Base-by-base conservation (phyloP, 2,329 filamentous ascomycete species). In the Penicillium capsulatum region DNA sequence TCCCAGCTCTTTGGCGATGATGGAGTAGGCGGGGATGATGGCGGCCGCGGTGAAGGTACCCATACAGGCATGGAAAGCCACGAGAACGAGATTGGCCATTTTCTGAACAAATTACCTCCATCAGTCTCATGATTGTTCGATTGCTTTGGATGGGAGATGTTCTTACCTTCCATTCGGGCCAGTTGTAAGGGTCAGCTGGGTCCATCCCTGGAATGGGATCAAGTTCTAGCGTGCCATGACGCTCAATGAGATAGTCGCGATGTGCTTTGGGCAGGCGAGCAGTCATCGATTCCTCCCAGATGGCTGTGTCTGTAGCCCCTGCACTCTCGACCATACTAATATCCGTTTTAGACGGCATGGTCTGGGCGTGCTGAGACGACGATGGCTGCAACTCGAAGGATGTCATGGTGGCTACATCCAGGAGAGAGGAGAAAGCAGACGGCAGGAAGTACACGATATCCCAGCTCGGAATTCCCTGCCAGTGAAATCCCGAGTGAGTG, bases 41-140 rank as follows among this genome's bases (percentile, higher is more conserved):
- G 67, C 64, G 0, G 75, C 68, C 2, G 77, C 74, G 3, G 68
- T 76, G 51, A 80, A 79, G 3, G 75, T 76, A 29, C 69, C 69
- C 72, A 80, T 80, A 59, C 73, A 73, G 29, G 75, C 73, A 42
- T 80, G 75, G 50, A 78, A 76, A 1, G 75, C 74, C 11, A 81
- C 75, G 17, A 80, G 67, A 8, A 73, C 47, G 1, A 81, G 61
- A 47, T 80, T 78, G 38, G 63, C 41, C n/a, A 69, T 56, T 70
- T 79, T 79, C 73, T 76, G 43, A 7, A 30, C 8, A 15, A 26
- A 10, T 22, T 38, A 2, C 13, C 28, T 31, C 14, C n/a, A 29
- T 50, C 19, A 49, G 39, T 16, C 34, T 14, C 42, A 16, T 22
- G 13, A 5, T 10, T 38, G n/a, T 16, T 19, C 5, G 6, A 16